A percentile compares a stretch with the other conserved stretches of the same genome.
Conservation (phyloP, 2,329 filamentous ascomycete genomes). For the Colletotrichum karsti region DNA sequence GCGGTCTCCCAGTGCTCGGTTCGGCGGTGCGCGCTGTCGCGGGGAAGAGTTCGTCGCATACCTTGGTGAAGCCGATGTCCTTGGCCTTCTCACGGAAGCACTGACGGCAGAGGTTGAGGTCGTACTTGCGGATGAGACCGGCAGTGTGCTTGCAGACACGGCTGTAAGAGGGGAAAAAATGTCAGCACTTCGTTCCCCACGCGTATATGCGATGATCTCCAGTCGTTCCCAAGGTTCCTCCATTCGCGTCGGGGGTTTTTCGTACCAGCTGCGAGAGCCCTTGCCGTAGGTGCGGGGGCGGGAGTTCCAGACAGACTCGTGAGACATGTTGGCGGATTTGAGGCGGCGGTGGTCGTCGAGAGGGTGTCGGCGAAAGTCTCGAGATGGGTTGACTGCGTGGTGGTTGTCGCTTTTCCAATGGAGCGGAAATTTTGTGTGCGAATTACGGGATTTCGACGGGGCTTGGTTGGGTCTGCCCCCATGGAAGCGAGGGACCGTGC, state of each 20-base stretch:
- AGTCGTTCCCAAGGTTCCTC: not conserved
- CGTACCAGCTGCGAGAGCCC: slow-evolving; percentile 93
- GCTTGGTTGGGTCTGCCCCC: slow-evolving; percentile 23
- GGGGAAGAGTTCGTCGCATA: slow-evolving; percentile 43
- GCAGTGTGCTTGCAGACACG: slow-evolving; percentile 88
- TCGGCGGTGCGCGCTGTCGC: not conserved
- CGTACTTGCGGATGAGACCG: slow-evolving; percentile 99
- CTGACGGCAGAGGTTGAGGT: slow-evolving; percentile 87
- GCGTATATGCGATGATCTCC: not conserved
- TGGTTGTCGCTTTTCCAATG: slow-evolving; percentile 8
- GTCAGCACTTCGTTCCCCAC: slow-evolving; percentile 37
- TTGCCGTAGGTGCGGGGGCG: slow-evolving; percentile 98
- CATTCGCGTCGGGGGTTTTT: slow-evolving; percentile 33
- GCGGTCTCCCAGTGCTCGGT: slow-evolving; percentile 8
- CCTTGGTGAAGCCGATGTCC: slow-evolving; percentile 80
- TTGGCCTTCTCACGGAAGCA: slow-evolving; percentile 80
- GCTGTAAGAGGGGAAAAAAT: slow-evolving; percentile 48
- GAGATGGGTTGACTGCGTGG: slow-evolving; percentile 27
- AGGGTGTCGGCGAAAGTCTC: slow-evolving; percentile 23
- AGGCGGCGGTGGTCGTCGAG: slow-evolving; percentile 34
- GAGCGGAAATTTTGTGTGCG: slow-evolving; percentile 30
- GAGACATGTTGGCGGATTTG: slow-evolving; percentile 65
- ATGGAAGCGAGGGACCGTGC: slow-evolving; percentile 11
- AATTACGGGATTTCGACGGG: slow-evolving; percentile 17
- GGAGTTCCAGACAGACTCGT: slow-evolving; percentile 99